Conservation (phyloP, 352 stramenopile species). For the Pythium aphanidermatum region DNA sequence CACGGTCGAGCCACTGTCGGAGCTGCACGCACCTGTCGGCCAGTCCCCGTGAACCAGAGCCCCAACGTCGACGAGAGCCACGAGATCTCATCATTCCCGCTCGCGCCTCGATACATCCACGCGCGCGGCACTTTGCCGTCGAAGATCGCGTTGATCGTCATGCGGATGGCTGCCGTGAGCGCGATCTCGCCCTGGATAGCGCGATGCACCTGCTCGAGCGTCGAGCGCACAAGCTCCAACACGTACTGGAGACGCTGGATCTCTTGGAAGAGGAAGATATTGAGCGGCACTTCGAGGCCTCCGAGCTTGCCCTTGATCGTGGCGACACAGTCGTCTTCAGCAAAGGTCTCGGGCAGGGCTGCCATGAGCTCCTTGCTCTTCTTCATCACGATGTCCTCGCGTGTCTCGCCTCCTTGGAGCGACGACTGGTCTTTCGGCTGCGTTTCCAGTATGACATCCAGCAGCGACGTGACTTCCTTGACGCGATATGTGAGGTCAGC, state of each 20-base stretch:
- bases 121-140: conserved; percentile 56
- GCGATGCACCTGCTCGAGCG: conserved; percentile 46
- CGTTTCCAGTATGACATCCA: conserved; percentile 61
- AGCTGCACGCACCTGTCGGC: conserved; percentile 53
- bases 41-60: conserved; percentile 61
- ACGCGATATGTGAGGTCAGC: conserved; percentile 73
- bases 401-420: conserved; percentile 28
- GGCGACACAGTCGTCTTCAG: conserved; percentile 36
- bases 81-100: conserved; percentile 50
- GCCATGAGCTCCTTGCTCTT: conserved; percentile 51
- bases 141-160: conserved; percentile 61
- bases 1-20: conserved; percentile 53
- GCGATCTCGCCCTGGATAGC: conserved; percentile 59
- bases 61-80: conserved; percentile 63
- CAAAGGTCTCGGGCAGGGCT: conserved; percentile 39
- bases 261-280: conserved; percentile 76
- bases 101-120: conserved; percentile 37
- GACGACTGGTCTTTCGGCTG: conserved; percentile 49
- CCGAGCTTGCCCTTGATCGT: conserved; percentile 46
- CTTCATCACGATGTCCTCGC: conserved; percentile 53
- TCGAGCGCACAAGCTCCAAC: conserved; percentile 39
- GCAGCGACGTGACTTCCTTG: conserved; percentile 60
- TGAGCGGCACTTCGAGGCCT: conserved; percentile 63
- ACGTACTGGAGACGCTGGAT: conserved; percentile 57
- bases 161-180: conserved; percentile 39